Evolutionary conservation across 2,329 filamentous ascomycete genomes (phyloP).

Genomic region (Phyllosticta citriasiana): DNA sequence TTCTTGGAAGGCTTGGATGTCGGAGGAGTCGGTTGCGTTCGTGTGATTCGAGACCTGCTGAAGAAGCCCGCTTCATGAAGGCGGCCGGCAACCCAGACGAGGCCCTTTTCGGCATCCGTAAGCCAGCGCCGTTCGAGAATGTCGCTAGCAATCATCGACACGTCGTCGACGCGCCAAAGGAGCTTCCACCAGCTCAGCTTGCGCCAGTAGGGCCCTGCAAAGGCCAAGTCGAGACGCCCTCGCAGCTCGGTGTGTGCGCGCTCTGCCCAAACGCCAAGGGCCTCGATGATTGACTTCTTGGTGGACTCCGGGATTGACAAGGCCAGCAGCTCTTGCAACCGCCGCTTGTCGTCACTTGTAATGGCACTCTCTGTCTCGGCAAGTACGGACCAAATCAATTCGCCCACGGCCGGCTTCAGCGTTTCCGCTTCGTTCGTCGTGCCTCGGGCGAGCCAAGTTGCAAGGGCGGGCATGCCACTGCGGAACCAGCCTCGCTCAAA

Average conservation of each 20-base stretch:
- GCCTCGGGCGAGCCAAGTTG: constrained; percentile 50
- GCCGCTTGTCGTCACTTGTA: constrained; percentile 37
- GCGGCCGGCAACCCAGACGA: constrained; percentile 74
- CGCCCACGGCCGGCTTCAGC: constrained; percentile 57
- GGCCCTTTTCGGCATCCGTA: constrained; percentile 63
- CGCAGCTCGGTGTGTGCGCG: constrained; percentile 74
- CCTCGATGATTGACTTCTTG: constrained; percentile 43
- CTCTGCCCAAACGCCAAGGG: constrained; percentile 65
- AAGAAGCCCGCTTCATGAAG: constrained; percentile 55
- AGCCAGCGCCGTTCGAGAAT: constrained; percentile 71
- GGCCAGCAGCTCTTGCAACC: constrained; percentile 24
- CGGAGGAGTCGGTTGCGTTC: neutral
- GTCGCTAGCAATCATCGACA: constrained; percentile 70
- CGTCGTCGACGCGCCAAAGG: constrained; percentile 89
- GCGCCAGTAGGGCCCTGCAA: constrained; percentile 66
- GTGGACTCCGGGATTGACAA: constrained; percentile 33
- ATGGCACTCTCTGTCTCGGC: constrained; percentile 44
- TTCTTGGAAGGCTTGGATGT: neutral
- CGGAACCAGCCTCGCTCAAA: constrained; percentile 67
- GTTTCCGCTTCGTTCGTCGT: constrained; percentile 22
- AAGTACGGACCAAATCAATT: constrained; percentile 58
- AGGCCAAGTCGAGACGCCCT: constrained; percentile 66
- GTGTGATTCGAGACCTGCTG: neutral
- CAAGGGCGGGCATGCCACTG: constrained; percentile 57
- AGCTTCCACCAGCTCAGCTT: constrained; percentile 89